Conservation (phyloP, 305 asterid species). For the Plantago lanceolata region DNA sequence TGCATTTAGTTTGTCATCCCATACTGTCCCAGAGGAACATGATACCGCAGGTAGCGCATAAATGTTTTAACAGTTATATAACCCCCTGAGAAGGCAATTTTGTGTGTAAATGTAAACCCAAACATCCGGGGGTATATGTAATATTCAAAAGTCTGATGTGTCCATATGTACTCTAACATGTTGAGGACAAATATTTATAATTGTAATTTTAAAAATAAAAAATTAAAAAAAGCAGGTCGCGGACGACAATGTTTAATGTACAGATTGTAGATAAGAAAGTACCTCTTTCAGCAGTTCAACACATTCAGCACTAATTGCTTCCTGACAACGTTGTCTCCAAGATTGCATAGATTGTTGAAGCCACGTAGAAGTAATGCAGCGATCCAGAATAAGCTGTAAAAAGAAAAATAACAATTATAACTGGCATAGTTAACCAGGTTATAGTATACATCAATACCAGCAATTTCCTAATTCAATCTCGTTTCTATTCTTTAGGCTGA, state of each 20-base stretch:
- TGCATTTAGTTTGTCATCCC: not conserved
- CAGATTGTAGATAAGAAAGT: constrained; percentile 15
- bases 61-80: not conserved
- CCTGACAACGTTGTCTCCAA: constrained; percentile 76
- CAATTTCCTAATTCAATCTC: constrained; percentile 16
- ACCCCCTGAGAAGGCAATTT: too few species aligned
- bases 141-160: too few species aligned
- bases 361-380: constrained; percentile 57
- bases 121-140: too few species aligned
- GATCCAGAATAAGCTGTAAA: constrained; percentile 71
- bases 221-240: too few species aligned
- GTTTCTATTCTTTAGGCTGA: not conserved
- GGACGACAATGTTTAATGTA: too few species aligned
- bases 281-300: constrained; percentile 90
- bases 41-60: not conserved
- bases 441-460: constrained; percentile 15
- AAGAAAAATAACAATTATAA: constrained; percentile 23
- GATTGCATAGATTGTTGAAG: constrained; percentile 48
- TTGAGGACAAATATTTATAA: too few species aligned
- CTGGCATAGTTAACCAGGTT: constrained; percentile 20
- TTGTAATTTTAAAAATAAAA: too few species aligned
- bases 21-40: not conserved
- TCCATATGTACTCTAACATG: too few species aligned
- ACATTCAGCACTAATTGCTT: constrained; percentile 75
- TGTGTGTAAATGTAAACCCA: too few species aligned